Base-by-base conservation (phyloP, 139 green algal genomes). In the Coccomyxa sp. region DNA sequence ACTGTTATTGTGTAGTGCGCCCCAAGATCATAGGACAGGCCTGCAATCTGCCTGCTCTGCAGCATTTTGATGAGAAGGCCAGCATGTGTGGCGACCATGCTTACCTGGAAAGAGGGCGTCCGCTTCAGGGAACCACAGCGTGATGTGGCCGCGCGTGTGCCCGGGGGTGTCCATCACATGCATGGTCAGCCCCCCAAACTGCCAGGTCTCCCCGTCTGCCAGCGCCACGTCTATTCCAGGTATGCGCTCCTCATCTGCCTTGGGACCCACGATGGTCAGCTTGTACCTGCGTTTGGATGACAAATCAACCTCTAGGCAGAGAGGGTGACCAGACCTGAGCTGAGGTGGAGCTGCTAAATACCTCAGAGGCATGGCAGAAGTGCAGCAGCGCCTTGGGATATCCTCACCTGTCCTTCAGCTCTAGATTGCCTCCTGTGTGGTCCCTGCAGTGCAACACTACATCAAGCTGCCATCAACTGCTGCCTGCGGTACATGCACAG, bases 121-220 rank as follows among this genome's bases (percentile, higher is more conserved):
- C 33, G 87, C 84, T n/a, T 86, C 68, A 33, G 91, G 89, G 33
- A 93, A 86, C 81, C 87, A 94, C 40, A 90, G 91, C 0, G 87
- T 90, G 68, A 97, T 91, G 84, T 98, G 94, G 1, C 94, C 94
- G 7, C 81, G 79, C 8, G 94, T 98, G 88, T 98, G 94, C 6
- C 94, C 94, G 35, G 94, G 92, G 1, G 93, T 97, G 81, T 97
- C 92, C 76, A 93, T 93, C 27, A 95, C 81, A 0, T 74, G 77
- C 83, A 93, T 84, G 68, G 90, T 68, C 33, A 91, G 22, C 16
- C 74, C 68, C 10, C 89, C 89, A 58, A 95, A 78, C 39, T 79
- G 14, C 77, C 86, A 94, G 8, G 35, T 81, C 76, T 91, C 86
- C 0, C 90, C 90, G 38, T 95, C 93, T 16, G 64, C 78, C 31